Percentiles rank a stretch among this genome's conserved stretches.
Evolutionary conservation across 305 asterid species (phyloP).

Genomic region (Fraxinus floribunda): DNA sequence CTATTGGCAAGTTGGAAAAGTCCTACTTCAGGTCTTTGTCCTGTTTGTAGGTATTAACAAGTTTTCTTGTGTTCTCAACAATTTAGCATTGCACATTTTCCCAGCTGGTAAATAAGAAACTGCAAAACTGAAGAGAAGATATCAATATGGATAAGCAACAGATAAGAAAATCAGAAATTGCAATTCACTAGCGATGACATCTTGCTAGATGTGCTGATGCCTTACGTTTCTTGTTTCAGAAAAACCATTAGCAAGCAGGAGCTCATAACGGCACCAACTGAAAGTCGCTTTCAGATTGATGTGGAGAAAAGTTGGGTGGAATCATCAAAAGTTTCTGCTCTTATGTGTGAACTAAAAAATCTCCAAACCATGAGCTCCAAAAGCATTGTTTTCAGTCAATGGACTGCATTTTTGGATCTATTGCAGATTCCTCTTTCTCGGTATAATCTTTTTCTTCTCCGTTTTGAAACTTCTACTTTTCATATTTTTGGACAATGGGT

Average conservation of each 20-base stretch:
- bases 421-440: slow-evolving; percentile 90
- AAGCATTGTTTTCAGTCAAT: slow-evolving; percentile 95
- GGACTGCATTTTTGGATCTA: slow-evolving; percentile 97
- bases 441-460: slow-evolving; percentile 32
- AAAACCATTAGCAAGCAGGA: slow-evolving; percentile 73
- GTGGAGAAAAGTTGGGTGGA: slow-evolving; percentile 91
- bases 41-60: slow-evolving; percentile 86
- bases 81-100: slow-evolving; percentile 11
- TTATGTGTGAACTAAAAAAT: slow-evolving; percentile 62
- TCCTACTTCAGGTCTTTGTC: slow-evolving; percentile 80
- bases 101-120: slow-evolving; percentile 1
- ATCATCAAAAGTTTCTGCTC: slow-evolving; percentile 87
- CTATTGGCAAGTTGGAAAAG: slow-evolving; percentile 93
- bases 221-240: slow-evolving; percentile 42
- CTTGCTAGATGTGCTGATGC: slow-evolving; percentile 11
- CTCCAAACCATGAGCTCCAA: slow-evolving; percentile 59
- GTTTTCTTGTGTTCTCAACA: slow-evolving; percentile 22
- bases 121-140: slow-evolving; percentile 4
- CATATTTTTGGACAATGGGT: background rate
- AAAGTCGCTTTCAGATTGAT: slow-evolving; percentile 83
- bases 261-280: slow-evolving; percentile 94
- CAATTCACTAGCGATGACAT: slow-evolving; percentile 12
- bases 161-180: slow-evolving; percentile 1
- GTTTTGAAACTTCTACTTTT: slow-evolving; percentile 10
- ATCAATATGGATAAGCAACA: slow-evolving; percentile 6